These are phyloP conservation scores for Calonectria hawksworthii DNA, from an alignment of 2,329 filamentous ascomycete species.

Conservation along the genomic window DNA sequence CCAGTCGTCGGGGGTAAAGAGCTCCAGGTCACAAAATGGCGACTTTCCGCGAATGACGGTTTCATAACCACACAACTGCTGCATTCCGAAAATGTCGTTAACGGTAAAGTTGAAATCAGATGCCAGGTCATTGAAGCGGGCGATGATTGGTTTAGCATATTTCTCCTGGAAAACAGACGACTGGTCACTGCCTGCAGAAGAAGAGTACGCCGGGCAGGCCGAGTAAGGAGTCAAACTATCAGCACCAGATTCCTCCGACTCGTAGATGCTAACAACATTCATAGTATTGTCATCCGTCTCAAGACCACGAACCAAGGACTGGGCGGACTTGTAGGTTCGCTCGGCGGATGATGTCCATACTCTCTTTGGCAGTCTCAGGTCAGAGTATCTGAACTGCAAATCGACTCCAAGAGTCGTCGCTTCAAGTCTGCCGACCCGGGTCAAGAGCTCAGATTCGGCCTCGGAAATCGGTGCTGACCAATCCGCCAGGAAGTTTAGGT, in stretches of 20 bases:
- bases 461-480: constrained; percentile 72
- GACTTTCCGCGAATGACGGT: constrained; percentile 73
- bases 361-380: constrained; percentile 64
- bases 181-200: constrained; percentile 69
- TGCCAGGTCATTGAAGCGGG: constrained; percentile 65
- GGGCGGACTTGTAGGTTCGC: constrained; percentile 70
- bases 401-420: constrained; percentile 71
- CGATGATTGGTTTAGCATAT: constrained; percentile 73
- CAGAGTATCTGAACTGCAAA: constrained; percentile 70
- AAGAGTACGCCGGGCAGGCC: constrained; percentile 73
- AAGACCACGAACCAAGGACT: constrained; percentile 70
- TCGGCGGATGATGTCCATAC: constrained; percentile 76
- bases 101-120: constrained; percentile 74
- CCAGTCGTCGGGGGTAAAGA: constrained; percentile 75
- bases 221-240: constrained; percentile 75
- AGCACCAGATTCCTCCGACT: constrained; percentile 70
- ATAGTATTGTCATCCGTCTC: constrained; percentile 67
- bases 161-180: constrained; percentile 62
- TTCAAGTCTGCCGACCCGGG: constrained; percentile 72
- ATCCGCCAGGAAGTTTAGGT: constrained; percentile 67
- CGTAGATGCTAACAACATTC: constrained; percentile 67
- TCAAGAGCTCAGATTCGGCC: constrained; percentile 71
- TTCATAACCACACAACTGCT: constrained; percentile 76
- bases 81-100: constrained; percentile 75
- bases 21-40: constrained; percentile 70